Base-by-base conservation (phyloP, 768 basidiomycete species). In the Lyophyllum atratum region DNA sequence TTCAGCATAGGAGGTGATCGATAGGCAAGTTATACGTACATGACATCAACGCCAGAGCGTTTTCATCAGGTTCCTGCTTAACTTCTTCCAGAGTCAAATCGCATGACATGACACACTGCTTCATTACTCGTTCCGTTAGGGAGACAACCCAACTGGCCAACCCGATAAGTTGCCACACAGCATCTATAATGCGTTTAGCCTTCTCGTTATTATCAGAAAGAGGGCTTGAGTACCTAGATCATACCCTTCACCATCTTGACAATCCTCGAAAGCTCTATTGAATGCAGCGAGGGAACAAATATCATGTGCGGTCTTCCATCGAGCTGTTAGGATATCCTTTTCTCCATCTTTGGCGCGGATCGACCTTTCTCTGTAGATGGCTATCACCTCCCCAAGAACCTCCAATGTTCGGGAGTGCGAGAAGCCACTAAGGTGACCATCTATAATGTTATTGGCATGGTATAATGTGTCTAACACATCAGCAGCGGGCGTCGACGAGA, bases 91-190 rank as follows among this genome's bases (percentile, higher is more conserved):
- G 34, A 14, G 39, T 39, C 21, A 58, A 17, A 52, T 73, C 69
- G 54, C 67, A 68, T 19, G 68, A 76, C 8, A 80, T 56, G n/a
- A 84, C 73, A 60, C 78, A 80, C 56, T 78, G 71, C 61, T 83
- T 87, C 69, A 91, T 67, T 4, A 93, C 67, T 50, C 72, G 80
- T 66, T 89, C 87, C 19, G 85, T 59, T 60, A 90, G 85, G 31
- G 71, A 70, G 25, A 90, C 72, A 43, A 83, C 67, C 89, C 89
- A 93, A 8, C 72, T 73, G 1, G 80, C 82, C 45, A 91, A 64
- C 9, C 80, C 81, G 45, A 85, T 81, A 14, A 92, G 76, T 59
- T 88, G 85, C 91, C 91, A 92, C 25, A 85, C 79, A 33, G 86
- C 83, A 52, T 85, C 90, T 93, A 52, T 26, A 49, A 56, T 42